Base-by-base conservation (phyloP, 371 early-diverging fungal species). In the Rhizomucor miehei region DNA sequence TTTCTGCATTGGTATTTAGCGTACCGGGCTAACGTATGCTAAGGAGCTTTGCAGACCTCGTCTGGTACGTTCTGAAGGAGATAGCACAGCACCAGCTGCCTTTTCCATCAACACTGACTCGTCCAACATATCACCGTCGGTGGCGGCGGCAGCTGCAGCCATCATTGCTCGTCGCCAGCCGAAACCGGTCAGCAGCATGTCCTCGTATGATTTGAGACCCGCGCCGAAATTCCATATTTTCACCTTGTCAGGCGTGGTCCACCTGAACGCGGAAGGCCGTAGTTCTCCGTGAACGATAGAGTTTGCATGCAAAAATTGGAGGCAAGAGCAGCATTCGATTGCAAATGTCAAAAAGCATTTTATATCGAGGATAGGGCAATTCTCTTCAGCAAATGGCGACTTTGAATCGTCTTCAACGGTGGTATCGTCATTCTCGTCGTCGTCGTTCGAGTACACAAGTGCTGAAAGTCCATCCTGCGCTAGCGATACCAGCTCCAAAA, bases 281-380 rank as follows among this genome's bases (percentile, higher is more conserved):
- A 75, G 57, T 53, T 75, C 76, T 4, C 76, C 76, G 36, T 75
- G 76, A 1, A 75, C 62, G 0, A 63, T 59, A 25, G 62, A 63
- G 47, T 75, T 57, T 20, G 66, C 59, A 55, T 75, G 76, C 14
- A 75, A 65, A 17, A 72, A 75, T 44, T 75, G 73, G 1, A 75
- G 36, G 51, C 73, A 69, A 36, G 71, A 69, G 43, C 68, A 67
- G 37, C 69, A 67, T 45, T 67, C 67, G 41, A 71, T 75, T n/a
- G 76, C 76, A 47, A 75, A 69, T 8, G 66, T 60, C 8, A 75
- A 43, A 50, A 75, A 75, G 0, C 73, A 67, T n/a, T 69, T 58
- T 20, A 75, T 52, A 44, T 75, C 76, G 29, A 29, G 29, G 29
- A 29, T 29, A 29, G 29, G 29, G 29, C 29, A 29, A 8, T 29